A percentile compares a stretch with the other conserved stretches of the same genome.
phyloP scores from a whole-genome alignment of 768 basidiomycete species.

The Mycena haematopus region DNA sequence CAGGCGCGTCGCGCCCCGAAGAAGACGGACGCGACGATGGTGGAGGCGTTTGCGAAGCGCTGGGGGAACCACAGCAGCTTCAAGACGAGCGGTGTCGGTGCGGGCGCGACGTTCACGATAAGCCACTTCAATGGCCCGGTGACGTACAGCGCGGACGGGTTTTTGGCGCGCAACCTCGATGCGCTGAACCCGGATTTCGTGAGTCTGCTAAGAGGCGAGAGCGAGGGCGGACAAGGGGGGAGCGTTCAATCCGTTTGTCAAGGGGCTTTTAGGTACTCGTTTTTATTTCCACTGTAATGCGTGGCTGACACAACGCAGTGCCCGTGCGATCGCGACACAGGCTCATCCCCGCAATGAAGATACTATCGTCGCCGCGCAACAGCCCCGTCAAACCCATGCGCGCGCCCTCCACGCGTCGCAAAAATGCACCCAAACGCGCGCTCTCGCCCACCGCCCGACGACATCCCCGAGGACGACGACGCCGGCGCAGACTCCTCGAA shows the following conservation, averaged over 20 bases:
- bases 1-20: conserved; percentile 86
- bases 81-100: conserved; percentile 70
- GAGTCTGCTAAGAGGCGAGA: conserved; percentile 77
- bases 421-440: conserved; percentile 69
- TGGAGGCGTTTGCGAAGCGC: conserved; percentile 91
- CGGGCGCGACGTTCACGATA: conserved; percentile 87
- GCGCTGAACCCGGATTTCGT: conserved; percentile 94
- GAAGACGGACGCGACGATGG: conserved; percentile 94
- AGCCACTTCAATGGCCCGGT: conserved; percentile 92
- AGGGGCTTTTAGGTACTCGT: too few relatives aligned
- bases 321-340: conserved; percentile 89
- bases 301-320: conserved; percentile 53
- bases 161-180: conserved; percentile 89
- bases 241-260: conserved; percentile 90
- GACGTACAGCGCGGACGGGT: conserved; percentile 88
- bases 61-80: conserved; percentile 95
- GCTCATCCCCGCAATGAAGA: conserved; percentile 93
- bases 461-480: conserved; percentile 58
- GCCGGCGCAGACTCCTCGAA: conserved; percentile 11
- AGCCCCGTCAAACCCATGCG: conserved; percentile 94
- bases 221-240: conserved; percentile 55
- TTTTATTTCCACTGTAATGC: too few relatives aligned
- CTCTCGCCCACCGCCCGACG: conserved; percentile 50
- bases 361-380: conserved; percentile 93
- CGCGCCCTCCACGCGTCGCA: conserved; percentile 86